Base-by-base conservation (phyloP, 805 yeast species). In the Cyberlindnera veronae region DNA sequence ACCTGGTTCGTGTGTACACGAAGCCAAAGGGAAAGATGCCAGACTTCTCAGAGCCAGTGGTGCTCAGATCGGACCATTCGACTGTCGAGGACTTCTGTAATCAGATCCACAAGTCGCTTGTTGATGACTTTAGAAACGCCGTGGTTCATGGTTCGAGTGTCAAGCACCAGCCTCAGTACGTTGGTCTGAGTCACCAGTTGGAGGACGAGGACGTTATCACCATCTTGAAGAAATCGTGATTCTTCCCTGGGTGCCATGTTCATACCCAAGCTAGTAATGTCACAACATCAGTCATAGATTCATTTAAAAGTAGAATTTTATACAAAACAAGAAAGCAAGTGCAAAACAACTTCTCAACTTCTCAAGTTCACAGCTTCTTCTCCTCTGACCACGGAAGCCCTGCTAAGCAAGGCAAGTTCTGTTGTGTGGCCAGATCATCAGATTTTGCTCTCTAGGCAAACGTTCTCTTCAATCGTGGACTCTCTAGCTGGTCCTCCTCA, bases 191-290 rank as follows among this genome's bases (percentile, higher is more conserved):
- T 34, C 99, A 93, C 67, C 71, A 63, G 11, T 70, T 93, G 54
- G 84, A 82, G 66, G 99, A 93, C 65, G 99, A 93, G 66, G 99
- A 93, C 66, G 99, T 93, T 23, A 95, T 93, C 37, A 91, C 99
- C 15, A 87, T 90, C 53, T 74, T 90, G 67, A 90, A 90, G 69
- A 83, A 86, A 61, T 66, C 49, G 51, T 44, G 29, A 17, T 14
- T 18, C 20, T 21, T 13, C 9, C 3, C 19, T 17, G 24, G 38
- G 33, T 34, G 29, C 29, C 38, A 35, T 32, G 39, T 36, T 21
- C 40, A 26, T 38, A 35, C 35, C 41, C 22, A 13, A 17, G 6
- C 27, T 6, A 8, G 23, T n/a, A 12, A 13, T 29, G n/a, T n/a
- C n/a, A 22, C 8, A 8, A 22, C 26, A 8, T 22, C 26, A 12